These are phyloP conservation scores for Halenospora varia DNA, from an alignment of 495 filamentous ascomycete species.

Conservation along the genomic window DNA sequence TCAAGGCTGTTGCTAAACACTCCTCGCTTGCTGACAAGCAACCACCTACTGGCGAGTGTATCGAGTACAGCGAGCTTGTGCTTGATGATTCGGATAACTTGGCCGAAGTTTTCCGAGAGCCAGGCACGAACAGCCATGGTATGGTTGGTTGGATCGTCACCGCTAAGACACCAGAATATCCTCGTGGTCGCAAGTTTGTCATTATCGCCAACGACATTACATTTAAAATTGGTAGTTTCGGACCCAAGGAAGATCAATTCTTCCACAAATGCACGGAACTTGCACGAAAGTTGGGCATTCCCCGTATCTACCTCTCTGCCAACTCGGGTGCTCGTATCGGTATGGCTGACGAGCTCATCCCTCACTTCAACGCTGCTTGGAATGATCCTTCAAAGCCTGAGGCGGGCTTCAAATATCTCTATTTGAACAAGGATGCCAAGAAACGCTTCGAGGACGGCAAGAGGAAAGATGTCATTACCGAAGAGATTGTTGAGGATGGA, in stretches of 20 bases:
- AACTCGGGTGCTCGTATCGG: constrained; percentile 99
- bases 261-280: constrained; percentile 99
- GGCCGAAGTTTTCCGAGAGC: constrained; percentile 87
- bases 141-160: constrained; percentile 99
- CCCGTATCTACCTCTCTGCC: constrained; percentile 94
- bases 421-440: constrained; percentile 83
- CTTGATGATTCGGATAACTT: constrained; percentile 91
- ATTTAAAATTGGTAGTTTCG: constrained; percentile 97
- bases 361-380: constrained; percentile 95
- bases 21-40: constrained; percentile 72
- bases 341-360: constrained; percentile 94
- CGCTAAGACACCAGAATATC: constrained; percentile 97
- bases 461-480: constrained; percentile 80
- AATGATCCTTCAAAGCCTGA: constrained; percentile 82
- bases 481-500: constrained; percentile 77
- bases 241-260: constrained; percentile 93
- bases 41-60: constrained; percentile 83
- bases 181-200: constrained; percentile 84
- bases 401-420: constrained; percentile 97
- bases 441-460: constrained; percentile 82
- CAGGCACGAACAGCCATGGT: constrained; percentile 90
- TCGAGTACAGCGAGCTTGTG: constrained; percentile 91
- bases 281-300: constrained; percentile 87
- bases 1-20: constrained; percentile 63
- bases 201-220: constrained; percentile 99